These are phyloP conservation scores for Physcia stellaris DNA, from an alignment of 495 filamentous ascomycete species.

Conservation along the genomic window DNA sequence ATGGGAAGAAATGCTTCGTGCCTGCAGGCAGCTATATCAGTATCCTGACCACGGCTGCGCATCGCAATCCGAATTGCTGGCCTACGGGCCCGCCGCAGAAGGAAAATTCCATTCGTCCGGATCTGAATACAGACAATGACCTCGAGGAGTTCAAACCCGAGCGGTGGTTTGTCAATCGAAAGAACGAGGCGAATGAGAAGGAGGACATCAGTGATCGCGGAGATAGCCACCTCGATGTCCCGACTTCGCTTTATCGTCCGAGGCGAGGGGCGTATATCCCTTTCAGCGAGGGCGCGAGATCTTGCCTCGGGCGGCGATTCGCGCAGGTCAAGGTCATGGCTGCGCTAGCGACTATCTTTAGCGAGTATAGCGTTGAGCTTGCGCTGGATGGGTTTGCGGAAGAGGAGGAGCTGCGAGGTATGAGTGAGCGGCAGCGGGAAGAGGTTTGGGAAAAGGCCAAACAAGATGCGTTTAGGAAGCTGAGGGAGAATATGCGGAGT, in stretches of 20 bases:
- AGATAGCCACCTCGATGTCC: neutral
- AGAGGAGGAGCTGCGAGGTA: slow-evolving; percentile 44
- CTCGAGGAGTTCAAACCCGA: slow-evolving; percentile 37
- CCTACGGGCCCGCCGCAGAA: slow-evolving; percentile 21
- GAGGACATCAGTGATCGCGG: slow-evolving; percentile 8
- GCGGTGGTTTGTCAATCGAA: slow-evolving; percentile 41
- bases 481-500: slow-evolving; percentile 32
- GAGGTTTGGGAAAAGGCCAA: slow-evolving; percentile 40
- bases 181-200: slow-evolving; percentile 10
- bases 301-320: slow-evolving; percentile 55
- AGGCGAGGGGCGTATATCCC: slow-evolving; percentile 50
- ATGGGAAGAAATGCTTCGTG: slow-evolving; percentile 34
- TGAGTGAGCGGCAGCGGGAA: slow-evolving; percentile 34
- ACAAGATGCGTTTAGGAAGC: slow-evolving; percentile 27
- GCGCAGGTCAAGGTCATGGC: slow-evolving; percentile 57
- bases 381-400: slow-evolving; percentile 30
- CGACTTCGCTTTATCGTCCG: slow-evolving; percentile 37
- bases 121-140: slow-evolving; percentile 23
- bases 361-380: slow-evolving; percentile 51
- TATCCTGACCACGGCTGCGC: slow-evolving; percentile 30
- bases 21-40: slow-evolving; percentile 33
- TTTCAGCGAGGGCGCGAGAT: slow-evolving; percentile 56
- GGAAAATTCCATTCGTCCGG: slow-evolving; percentile 8
- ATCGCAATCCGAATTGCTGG: slow-evolving; percentile 49
- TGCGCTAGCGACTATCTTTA: slow-evolving; percentile 50